Conservation (phyloP, 495 filamentous ascomycete genomes). For the Podospora bellae-mahoneyi region DNA sequence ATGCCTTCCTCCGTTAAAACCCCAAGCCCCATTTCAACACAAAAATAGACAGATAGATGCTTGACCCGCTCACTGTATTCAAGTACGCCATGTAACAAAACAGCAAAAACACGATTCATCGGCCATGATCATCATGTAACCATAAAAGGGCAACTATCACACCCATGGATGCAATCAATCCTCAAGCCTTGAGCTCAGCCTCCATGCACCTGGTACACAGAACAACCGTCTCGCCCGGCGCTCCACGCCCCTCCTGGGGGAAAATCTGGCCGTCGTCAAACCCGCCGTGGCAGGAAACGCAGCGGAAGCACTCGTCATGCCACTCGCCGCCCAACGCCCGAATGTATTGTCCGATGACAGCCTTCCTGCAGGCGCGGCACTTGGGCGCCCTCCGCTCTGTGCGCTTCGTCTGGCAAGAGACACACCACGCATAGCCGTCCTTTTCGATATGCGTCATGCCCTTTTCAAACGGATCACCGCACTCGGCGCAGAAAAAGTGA, state of each 20-base stretch:
- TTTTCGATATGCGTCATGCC: slow-evolving; percentile 91
- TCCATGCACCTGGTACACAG: slow-evolving; percentile 51
- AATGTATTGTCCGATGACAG: slow-evolving; percentile 82
- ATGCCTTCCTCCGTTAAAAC: not conserved
- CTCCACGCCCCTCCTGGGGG: slow-evolving; percentile 41
- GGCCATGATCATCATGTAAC: too few relatives aligned
- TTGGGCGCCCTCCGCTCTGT: slow-evolving; percentile 69
- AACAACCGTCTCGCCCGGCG: slow-evolving; percentile 41
- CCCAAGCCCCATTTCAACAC: not conserved
- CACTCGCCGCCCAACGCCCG: slow-evolving; percentile 87
- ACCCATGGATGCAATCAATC: not conserved
- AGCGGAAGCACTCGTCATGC: slow-evolving; percentile 90
- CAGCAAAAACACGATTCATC: not conserved
- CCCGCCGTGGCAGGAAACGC: slow-evolving; percentile 51
- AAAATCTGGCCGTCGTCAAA: slow-evolving; percentile 58
- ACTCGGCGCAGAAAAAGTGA: slow-evolving; percentile 99
- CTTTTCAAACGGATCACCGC: slow-evolving; percentile 87
- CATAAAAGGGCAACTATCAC: too few relatives aligned
- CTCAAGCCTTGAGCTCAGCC: slow-evolving; percentile 46
- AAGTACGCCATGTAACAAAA: not conserved
- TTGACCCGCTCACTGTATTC: not conserved
- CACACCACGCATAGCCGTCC: slow-evolving; percentile 98
- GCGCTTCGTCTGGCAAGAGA: slow-evolving; percentile 85
- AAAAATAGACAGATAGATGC: not conserved
- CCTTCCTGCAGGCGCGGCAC: slow-evolving; percentile 78